phyloP scores from a whole-genome alignment of 2,329 filamentous ascomycete species.

The Lecanoromycetidae sp. region DNA sequence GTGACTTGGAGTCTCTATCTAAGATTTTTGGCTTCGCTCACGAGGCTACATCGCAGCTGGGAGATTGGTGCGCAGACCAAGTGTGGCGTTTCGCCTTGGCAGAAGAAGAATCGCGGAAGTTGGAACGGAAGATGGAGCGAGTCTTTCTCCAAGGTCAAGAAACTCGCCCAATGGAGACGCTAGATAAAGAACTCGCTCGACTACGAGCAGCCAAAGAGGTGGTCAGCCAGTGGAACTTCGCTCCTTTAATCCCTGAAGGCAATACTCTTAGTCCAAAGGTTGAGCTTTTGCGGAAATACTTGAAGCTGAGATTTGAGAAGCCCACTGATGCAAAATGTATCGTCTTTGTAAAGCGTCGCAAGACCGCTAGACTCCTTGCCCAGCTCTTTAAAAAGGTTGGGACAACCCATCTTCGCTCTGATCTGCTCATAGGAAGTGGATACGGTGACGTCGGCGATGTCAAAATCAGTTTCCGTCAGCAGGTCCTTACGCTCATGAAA shows the following conservation, averaged over 20 bases:
- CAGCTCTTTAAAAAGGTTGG: conserved; percentile 52
- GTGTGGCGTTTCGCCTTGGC: conserved; percentile 63
- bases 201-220: conserved; percentile 48
- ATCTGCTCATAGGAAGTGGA: conserved; percentile 52
- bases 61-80: conserved; percentile 72
- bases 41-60: conserved; percentile 53
- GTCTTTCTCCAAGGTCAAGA: conserved; percentile 20
- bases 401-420: conserved; percentile 47
- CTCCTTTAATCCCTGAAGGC: conserved; percentile 27
- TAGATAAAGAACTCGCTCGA: conserved; percentile 43
- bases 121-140: conserved; percentile 40
- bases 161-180: conserved; percentile 24
- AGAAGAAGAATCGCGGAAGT: conserved; percentile 48
- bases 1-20: conserved; percentile 41
- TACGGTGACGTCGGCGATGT: conserved; percentile 42
- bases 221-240: conserved; percentile 42
- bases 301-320: conserved; percentile 51
- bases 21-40: conserved; percentile 49
- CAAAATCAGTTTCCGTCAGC: conserved; percentile 57
- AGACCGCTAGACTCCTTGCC: conserved; percentile 61
- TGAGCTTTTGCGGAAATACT: conserved; percentile 45
- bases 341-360: conserved; percentile 70
- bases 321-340: conserved; percentile 58
- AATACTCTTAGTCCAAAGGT: conserved; percentile 60
- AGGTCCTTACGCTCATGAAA: conserved; percentile 58